Evolutionary conservation across 2,329 filamentous ascomycete species (phyloP).

Genomic region (Hyphodiscus sp.): DNA sequence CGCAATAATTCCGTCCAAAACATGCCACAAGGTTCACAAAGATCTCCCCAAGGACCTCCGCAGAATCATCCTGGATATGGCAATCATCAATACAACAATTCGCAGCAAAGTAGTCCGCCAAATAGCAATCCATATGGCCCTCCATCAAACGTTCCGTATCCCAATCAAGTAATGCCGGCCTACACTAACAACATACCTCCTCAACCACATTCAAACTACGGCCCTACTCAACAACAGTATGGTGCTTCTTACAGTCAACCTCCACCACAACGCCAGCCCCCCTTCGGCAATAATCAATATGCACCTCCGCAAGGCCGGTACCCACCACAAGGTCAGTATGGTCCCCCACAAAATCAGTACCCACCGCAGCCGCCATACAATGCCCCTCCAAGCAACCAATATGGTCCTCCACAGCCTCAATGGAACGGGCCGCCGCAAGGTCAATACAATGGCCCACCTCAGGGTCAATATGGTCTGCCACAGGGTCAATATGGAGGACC

Average conservation of each 20-base stretch:
- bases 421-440: not conserved
- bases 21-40: not conserved
- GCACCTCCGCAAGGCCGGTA: not conserved
- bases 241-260: not conserved
- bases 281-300: not conserved
- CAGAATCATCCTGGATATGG: not conserved
- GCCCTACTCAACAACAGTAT: not conserved
- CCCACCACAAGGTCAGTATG: not conserved
- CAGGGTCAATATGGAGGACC: not conserved
- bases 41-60: not conserved
- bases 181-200: not conserved
- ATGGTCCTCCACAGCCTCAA: not conserved
- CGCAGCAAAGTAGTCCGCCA: constrained; percentile 2
- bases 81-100: constrained; percentile 1
- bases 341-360: not conserved
- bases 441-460: not conserved
- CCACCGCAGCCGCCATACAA: not conserved
- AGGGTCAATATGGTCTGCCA: not conserved
- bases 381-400: not conserved
- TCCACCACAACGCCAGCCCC: not conserved
- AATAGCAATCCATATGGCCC: constrained; percentile 6
- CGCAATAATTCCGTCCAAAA: not conserved
- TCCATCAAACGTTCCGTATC: not conserved
- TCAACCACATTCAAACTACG: not conserved
- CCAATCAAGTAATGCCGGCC: not conserved